These are phyloP conservation scores for Sclerotiophoma versabilis DNA, from an alignment of 2,329 filamentous ascomycete genomes.

Conservation along the genomic window DNA sequence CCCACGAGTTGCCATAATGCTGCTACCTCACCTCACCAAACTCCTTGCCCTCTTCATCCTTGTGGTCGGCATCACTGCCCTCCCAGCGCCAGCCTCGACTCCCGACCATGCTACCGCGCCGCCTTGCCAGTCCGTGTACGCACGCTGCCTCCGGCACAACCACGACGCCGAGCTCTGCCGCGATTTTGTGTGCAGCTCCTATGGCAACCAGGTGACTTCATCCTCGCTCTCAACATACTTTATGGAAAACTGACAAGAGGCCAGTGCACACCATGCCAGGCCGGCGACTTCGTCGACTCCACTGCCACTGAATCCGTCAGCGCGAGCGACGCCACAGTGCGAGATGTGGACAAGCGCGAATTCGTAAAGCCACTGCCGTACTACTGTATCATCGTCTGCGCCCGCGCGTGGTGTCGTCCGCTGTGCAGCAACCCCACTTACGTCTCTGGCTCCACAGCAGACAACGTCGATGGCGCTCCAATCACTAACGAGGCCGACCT, in stretches of 20 bases:
- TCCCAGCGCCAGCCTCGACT: neutral
- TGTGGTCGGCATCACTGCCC: neutral
- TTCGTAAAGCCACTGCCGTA: neutral
- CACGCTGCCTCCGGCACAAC: neutral
- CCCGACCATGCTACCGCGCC: neutral
- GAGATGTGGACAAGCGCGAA: neutral
- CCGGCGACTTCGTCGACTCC: neutral
- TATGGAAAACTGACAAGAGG: neutral
- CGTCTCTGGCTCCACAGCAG: neutral
- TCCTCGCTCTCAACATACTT: neutral
- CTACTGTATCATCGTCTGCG: slow-evolving; percentile 6
- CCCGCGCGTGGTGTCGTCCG: neutral
- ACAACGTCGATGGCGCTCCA: neutral
- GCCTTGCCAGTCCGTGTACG: neutral
- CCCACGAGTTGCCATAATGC: neutral
- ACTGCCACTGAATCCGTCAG: neutral
- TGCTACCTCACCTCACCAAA: neutral
- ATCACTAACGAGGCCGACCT: neutral
- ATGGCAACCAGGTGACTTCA: neutral
- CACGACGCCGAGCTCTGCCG: neutral
- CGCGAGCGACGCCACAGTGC: neutral
- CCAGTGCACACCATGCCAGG: neutral
- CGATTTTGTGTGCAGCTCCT: neutral
- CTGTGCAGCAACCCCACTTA: slow-evolving; percentile 2
- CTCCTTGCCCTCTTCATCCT: neutral